Base-by-base conservation (phyloP, 2,329 filamentous ascomycete species). In the Ascochyta rabiei region DNA sequence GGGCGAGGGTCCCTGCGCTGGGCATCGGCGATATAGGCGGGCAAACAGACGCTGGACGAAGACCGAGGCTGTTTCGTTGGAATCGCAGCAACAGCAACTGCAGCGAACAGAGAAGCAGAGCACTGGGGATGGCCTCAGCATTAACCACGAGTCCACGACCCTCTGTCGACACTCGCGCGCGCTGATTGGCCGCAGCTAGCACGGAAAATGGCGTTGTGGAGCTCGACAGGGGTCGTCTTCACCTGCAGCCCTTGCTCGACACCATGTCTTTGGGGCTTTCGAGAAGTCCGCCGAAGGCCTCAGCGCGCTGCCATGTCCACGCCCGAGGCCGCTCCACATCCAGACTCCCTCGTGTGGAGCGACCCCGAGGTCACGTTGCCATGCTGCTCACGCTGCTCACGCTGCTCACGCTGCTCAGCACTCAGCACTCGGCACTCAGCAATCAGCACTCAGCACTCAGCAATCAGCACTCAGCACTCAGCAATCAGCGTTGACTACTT, bases 131-230 rank as follows among this genome's bases (percentile, higher is more conserved):
- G 48, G 57, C 63, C 65, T 64, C 57, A 68, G 64, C 66, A 70
- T 72, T 68, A 71, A 70, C 62, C 61, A 66, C 55, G 53, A 54
- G 70, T 69, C 62, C 61, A 66, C 55, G 53, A 54, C 57, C 57
- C 52, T 54, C 48, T 57, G 59, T 46, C 60, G 59, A 53, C 57
- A 58, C 61, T 59, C 47, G n/a, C 45, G 50, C 53, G 31, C 56
- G 57, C 57, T 66, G 61, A 71, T 73, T 72, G 69, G 68, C 45
- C 40, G 23, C 50, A 43, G 19, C 35, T 65, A 56, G 65, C 59
- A 62, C 63, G 57, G 60, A 64, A 34, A 30, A 49, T 59, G 52
- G 62, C 58, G 59, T 53, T 58, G 66, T 66, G 63, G 68, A 65
- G 54, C 53, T 34, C 33, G 48, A 61, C 62, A 59, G 60, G 63